Conservation (phyloP, 148 eudicot genomes). For the Euryodendron excelsum region DNA sequence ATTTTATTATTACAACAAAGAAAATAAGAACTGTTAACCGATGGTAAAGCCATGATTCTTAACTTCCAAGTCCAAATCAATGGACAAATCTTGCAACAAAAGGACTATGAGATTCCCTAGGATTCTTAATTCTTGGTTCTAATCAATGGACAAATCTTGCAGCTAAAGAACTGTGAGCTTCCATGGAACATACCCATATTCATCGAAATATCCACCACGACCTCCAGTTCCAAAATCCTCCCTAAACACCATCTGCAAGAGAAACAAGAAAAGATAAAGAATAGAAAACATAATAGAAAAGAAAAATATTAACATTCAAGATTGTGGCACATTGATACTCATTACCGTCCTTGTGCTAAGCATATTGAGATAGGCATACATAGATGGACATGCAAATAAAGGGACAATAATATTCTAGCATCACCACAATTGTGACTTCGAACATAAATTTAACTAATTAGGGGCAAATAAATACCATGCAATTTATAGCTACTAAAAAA, state of each 20-base stretch:
- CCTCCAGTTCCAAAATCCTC: slow-evolving; percentile 99
- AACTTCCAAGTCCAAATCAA: too few relatives aligned
- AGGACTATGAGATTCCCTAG: too few relatives aligned
- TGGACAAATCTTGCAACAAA: too few relatives aligned
- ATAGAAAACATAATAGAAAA: neutral
- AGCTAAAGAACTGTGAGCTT: neutral
- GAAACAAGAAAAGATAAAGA: neutral
- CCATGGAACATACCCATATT: slow-evolving; percentile 61
- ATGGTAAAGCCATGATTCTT: neutral
- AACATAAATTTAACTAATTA: neutral
- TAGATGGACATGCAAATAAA: too few relatives aligned
- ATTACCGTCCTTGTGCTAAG: neutral
- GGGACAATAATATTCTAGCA: neutral
- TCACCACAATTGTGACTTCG: neutral
- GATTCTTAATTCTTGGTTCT: neutral
- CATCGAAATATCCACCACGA: slow-evolving; percentile 96
- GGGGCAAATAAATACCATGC: neutral
- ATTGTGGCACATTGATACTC: neutral
- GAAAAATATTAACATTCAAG: neutral
- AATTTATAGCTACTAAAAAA: neutral
- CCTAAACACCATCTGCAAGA: slow-evolving; percentile 84
- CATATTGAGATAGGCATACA: neutral
- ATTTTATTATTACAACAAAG: too few relatives aligned
- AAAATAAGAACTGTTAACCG: neutral
- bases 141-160: neutral